Evolutionary conservation across 345 rosid genomes (phyloP).

Genomic region (Clausena lansium): DNA sequence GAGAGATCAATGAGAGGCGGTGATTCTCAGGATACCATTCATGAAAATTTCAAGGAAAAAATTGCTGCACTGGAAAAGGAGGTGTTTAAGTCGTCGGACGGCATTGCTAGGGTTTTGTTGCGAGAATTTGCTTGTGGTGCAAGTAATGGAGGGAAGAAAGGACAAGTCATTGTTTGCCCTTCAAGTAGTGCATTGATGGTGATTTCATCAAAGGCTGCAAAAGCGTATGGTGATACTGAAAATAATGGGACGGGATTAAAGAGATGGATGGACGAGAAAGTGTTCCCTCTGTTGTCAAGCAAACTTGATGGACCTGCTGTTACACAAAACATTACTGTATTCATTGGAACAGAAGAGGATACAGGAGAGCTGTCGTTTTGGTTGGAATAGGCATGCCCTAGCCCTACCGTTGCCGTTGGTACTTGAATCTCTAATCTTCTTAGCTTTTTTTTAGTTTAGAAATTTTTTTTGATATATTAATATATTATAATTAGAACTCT

Average conservation of each 20-base stretch:
- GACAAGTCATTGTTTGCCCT: not conserved
- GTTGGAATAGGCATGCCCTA: not conserved
- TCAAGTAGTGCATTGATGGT: slow-evolving; percentile 1
- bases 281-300: not conserved
- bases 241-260: not conserved
- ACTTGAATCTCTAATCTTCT: not conserved
- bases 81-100: not conserved
- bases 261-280: not conserved
- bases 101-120: not conserved
- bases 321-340: not conserved
- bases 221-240: not conserved
- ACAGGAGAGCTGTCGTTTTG: not conserved
- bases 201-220: not conserved
- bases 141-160: not conserved
- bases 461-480: too few species aligned
- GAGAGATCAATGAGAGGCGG: not conserved
- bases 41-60: not conserved
- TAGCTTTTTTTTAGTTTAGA: too few species aligned
- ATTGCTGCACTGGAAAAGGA: not conserved
- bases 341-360: not conserved
- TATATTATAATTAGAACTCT: too few species aligned
- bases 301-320: not conserved
- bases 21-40: not conserved
- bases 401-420: not conserved
- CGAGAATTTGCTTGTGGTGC: not conserved